Evolutionary conservation across 495 filamentous ascomycete species (phyloP).

Genomic region (Penicillium tannophilum): DNA sequence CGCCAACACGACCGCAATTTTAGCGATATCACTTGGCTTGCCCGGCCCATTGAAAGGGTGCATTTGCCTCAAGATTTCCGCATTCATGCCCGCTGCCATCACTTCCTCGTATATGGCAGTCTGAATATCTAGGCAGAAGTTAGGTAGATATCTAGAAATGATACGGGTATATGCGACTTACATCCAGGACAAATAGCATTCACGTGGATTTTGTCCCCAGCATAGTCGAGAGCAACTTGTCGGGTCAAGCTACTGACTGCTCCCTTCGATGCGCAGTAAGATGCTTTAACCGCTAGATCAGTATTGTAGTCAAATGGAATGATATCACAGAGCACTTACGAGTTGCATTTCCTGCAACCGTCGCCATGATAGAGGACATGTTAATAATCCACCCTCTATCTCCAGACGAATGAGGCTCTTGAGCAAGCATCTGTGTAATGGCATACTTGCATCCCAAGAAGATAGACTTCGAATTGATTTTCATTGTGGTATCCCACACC

Average conservation of each 20-base stretch:
- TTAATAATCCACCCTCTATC: constrained; percentile 62
- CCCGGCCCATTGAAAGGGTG: constrained; percentile 47
- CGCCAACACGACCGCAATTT: constrained; percentile 49
- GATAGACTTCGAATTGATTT: constrained; percentile 47
- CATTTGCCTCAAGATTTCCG: constrained; percentile 20
- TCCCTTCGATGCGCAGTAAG: constrained; percentile 55
- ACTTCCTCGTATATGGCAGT: constrained; percentile 26
- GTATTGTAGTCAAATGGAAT: neutral
- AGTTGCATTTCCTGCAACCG: constrained; percentile 36
- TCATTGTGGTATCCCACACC: constrained; percentile 47
- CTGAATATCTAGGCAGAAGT: constrained; percentile 21
- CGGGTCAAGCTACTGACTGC: constrained; percentile 53
- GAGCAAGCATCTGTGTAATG: constrained; percentile 52
- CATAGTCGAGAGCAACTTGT: constrained; percentile 55
- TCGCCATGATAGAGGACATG: constrained; percentile 48
- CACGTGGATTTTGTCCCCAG: constrained; percentile 49
- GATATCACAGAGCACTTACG: constrained; percentile 10
- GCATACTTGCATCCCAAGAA: constrained; percentile 57
- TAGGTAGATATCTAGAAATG: neutral
- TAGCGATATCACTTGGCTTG: constrained; percentile 48
- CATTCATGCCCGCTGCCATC: neutral
- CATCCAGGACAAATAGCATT: constrained; percentile 60
- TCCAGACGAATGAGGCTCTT: constrained; percentile 43
- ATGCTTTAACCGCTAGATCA: constrained; percentile 24
- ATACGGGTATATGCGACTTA: constrained; percentile 29